phyloP scores from a whole-genome alignment of 2,329 filamentous ascomycete genomes.

The Intubia oerlemansii region DNA sequence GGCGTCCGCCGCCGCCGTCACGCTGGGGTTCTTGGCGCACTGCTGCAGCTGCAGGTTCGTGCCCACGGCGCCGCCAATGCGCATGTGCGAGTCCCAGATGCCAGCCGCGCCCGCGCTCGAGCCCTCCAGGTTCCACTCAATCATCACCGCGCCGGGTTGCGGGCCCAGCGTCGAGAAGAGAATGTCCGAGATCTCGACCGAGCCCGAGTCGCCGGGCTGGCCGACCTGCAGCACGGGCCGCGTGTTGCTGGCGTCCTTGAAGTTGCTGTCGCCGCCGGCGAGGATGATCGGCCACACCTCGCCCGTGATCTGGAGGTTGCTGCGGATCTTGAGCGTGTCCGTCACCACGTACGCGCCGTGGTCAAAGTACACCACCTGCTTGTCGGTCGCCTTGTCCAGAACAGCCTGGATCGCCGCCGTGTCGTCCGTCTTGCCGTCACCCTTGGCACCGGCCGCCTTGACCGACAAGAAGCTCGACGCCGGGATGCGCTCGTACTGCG shows the following conservation, averaged over 20 bases:
- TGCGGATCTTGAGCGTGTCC: conserved; percentile 49
- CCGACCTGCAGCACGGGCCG: conserved; percentile 76
- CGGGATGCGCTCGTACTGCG: conserved; percentile 55
- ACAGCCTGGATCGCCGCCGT: conserved; percentile 65
- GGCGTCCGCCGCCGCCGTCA: conserved; percentile 21
- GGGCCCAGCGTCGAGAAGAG: conserved; percentile 70
- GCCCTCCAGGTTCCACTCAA: conserved; percentile 75
- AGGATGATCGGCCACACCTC: conserved; percentile 85
- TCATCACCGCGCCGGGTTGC: conserved; percentile 69
- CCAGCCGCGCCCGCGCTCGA: conserved; percentile 46
- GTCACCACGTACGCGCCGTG: conserved; percentile 53
- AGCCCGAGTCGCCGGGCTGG: conserved; percentile 50
- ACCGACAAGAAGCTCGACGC: conserved; percentile 60
- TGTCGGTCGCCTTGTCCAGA: conserved; percentile 42
- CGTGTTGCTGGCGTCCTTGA: conserved; percentile 55
- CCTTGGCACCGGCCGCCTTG: conserved; percentile 63
- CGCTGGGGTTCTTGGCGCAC: conserved; percentile 55
- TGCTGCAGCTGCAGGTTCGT: conserved; percentile 61
- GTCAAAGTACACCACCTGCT: conserved; percentile 53
- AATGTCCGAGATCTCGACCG: conserved; percentile 72
- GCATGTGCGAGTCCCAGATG: conserved; percentile 93
- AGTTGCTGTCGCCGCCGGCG: conserved; percentile 49
- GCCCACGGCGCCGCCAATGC: conserved; percentile 70
- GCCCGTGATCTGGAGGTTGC: conserved; percentile 70
- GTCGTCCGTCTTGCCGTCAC: conserved; percentile 75